Evolutionary conservation across 2,329 filamentous ascomycete species (phyloP), one percentile per base, ranked within the genome.

Genomic region (Incumbomyces lentus): DNA sequence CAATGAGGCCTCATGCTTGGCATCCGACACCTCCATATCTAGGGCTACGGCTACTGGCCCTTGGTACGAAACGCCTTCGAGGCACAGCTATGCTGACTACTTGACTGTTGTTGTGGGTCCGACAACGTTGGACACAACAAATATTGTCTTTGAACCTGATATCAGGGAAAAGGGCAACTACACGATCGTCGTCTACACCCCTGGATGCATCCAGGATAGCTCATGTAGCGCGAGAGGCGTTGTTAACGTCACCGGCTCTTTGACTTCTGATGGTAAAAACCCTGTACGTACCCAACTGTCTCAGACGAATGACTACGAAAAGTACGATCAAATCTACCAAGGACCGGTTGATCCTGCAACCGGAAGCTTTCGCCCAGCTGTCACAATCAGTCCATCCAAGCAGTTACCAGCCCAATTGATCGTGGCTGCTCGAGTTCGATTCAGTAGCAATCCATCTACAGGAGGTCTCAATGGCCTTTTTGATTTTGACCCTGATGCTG

Each of bases 261-360:
- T 92, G 70, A 75, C 79, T 2, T 67, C 70, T 6, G 63, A 62
- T 33, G 60, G 60, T 26, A 66, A 55, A 58, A 72, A 60, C 58
- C 66, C 47, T 60, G 72, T 81, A 48, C 73, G 77, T 22, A 78
- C 73, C 1, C 74, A 76, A 0, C 68, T 95, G 6, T 93, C 77
- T 61, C 92, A 98, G 65, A 95, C 89, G 14, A 98, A 98, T 67
- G 77, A 93, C 62, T 93, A 82, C 63, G 90, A 96, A 70, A 98
- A 98, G 65, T 96, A 94, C 60, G 92, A 98, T 61, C 81, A 86
- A 55, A 81, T 98, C 49, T 95, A 88, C 66, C 84, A 82, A 54
- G 92, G 89, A 39, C 80, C 80, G 54, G 79, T 98, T 45, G 87
- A 96, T 60, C 81, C 81, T 45, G 80, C 76, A 44, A 82, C 78